Percentiles rank a stretch among this genome's conserved stretches.
phyloP scores from a whole-genome alignment of 139 green algal genomes.

The Chlamydomonas asymmetrica region DNA sequence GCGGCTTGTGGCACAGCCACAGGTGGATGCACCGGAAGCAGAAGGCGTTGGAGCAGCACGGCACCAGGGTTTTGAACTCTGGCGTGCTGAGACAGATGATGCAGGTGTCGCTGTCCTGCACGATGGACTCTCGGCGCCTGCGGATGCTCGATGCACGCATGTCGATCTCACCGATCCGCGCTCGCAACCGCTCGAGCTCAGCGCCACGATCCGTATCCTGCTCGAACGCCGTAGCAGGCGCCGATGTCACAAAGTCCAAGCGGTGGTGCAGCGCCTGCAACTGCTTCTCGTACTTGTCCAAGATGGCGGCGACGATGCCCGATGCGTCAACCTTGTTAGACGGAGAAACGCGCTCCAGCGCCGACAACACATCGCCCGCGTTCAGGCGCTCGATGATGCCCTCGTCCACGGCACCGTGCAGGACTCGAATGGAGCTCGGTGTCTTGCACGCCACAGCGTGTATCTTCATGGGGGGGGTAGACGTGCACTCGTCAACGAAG shows the following conservation, averaged over 20 bases:
- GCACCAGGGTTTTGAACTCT: background rate
- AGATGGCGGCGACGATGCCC: background rate
- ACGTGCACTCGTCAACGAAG: constrained; percentile 6
- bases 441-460: background rate
- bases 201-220: background rate
- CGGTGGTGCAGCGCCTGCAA: background rate
- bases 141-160: background rate
- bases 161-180: background rate
- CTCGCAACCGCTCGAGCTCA: background rate
- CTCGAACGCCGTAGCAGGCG: background rate
- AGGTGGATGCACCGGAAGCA: constrained; percentile 15
- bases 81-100: too few species aligned
- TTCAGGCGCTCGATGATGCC: background rate
- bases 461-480: background rate
- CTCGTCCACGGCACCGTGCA: background rate
- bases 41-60: constrained; percentile 13
- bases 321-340: background rate
- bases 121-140: background rate
- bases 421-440: background rate
- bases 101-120: too few species aligned
- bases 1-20: background rate
- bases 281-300: constrained; percentile 8
- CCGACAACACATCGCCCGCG: background rate
- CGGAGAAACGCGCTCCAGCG: background rate
- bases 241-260: background rate